Percentiles rank a stretch among this genome's conserved stretches.
Evolutionary conservation across 352 stramenopile species (phyloP).

Genomic region (Globisporangium echinulatum): DNA sequence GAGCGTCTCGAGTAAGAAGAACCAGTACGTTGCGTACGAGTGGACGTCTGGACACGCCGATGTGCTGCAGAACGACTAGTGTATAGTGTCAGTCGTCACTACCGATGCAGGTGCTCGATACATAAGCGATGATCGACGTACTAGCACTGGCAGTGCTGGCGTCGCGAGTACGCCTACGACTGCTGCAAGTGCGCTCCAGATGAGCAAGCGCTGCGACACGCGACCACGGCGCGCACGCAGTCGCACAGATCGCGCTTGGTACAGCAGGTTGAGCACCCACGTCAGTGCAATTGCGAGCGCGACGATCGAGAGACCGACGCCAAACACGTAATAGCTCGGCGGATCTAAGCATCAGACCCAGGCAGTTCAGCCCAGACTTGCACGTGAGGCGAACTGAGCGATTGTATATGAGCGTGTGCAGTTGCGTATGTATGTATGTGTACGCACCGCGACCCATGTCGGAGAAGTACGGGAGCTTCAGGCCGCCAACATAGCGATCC

Average conservation of each 20-base stretch:
- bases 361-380: too few relatives aligned
- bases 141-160: constrained; percentile 36
- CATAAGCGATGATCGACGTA: constrained; percentile 1
- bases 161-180: constrained; percentile 30
- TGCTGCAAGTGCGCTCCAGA: constrained; percentile 14
- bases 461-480: constrained; percentile 55
- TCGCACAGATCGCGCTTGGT: constrained; percentile 22
- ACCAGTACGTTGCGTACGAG: constrained; percentile 24
- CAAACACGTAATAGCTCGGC: constrained; percentile 38
- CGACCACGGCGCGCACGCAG: constrained; percentile 17
- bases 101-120: neutral
- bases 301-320: constrained; percentile 26
- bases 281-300: constrained; percentile 33
- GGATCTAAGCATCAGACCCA: constrained; percentile 14
- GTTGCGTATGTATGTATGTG: too few relatives aligned
- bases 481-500: constrained; percentile 36
- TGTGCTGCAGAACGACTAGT: constrained; percentile 33
- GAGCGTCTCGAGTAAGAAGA: constrained; percentile 33
- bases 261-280: constrained; percentile 41
- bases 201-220: constrained; percentile 10
- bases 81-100: neutral
- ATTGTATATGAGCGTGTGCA: neutral
- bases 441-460: constrained; percentile 36
- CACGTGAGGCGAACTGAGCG: too few relatives aligned
- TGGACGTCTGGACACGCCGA: constrained; percentile 21